phyloP scores from a whole-genome alignment of 768 basidiomycete species.

The Auriscalpium microsporum region DNA sequence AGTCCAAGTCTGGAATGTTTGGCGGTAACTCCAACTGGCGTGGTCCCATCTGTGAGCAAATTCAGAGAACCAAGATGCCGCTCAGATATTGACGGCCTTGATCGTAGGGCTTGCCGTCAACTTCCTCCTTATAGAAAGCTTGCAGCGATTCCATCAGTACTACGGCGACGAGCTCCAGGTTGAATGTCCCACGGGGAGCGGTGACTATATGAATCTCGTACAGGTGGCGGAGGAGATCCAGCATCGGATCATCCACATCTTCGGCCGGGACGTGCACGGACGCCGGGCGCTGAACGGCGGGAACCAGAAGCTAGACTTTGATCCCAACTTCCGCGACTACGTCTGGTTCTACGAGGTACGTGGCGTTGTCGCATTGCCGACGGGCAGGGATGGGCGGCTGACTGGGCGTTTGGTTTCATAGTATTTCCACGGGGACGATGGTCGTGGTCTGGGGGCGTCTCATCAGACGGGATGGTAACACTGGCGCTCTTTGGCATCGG shows the following conservation, averaged over 20 bases:
- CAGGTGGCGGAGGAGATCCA: conserved; percentile 96
- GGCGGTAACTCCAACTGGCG: conserved; percentile 98
- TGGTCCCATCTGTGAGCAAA: conserved; percentile 70
- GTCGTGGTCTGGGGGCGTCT: conserved; percentile 89
- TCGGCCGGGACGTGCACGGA: conserved; percentile 84
- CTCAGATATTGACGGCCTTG: not conserved
- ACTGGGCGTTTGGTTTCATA: conserved; percentile 21
- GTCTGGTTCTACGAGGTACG: conserved; percentile 90
- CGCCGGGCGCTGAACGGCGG: conserved; percentile 89
- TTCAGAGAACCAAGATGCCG: too few species aligned
- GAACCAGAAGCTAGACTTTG: conserved; percentile 75
- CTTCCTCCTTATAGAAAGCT: conserved; percentile 89
- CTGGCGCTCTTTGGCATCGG: conserved; percentile 10
- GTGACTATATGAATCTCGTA: conserved; percentile 96
- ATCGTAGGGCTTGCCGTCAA: conserved; percentile 86
- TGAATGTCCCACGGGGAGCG: conserved; percentile 94
- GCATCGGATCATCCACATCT: conserved; percentile 98
- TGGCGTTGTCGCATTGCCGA: not conserved
- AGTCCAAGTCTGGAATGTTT: conserved; percentile 96
- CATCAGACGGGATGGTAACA: conserved; percentile 94
- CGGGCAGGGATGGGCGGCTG: not conserved
- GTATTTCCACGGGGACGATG: conserved; percentile 95
- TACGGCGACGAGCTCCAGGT: conserved; percentile 90
- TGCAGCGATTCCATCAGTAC: conserved; percentile 97
- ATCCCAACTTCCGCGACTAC: conserved; percentile 95